Conservation (phyloP, 78 protist species). For the Bodo saltans region DNA sequence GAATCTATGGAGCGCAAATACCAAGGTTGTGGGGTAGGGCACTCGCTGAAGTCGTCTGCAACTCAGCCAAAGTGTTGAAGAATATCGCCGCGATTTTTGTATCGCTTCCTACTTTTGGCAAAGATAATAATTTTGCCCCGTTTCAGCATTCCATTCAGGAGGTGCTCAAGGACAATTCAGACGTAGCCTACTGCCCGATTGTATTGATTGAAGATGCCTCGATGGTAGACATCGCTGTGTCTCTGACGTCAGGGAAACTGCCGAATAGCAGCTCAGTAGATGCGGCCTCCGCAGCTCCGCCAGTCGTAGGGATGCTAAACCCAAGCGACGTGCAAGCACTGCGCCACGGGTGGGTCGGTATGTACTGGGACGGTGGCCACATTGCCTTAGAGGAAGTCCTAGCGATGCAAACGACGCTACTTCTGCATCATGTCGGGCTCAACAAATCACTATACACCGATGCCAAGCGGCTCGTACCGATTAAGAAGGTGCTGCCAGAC, state of each 20-base stretch:
- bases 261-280: no score
- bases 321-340: conserved; percentile 15
- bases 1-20: not conserved
- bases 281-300: not conserved
- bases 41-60: conserved; percentile 2
- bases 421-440: conserved; percentile 8
- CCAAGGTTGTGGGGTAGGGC: conserved; percentile 16
- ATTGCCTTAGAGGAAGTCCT: conserved; percentile 24
- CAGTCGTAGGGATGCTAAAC: not conserved
- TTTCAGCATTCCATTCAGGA: not conserved
- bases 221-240: conserved; percentile 10
- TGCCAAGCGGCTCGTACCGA: no score
- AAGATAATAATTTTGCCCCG: not conserved
- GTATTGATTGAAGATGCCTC: not conserved
- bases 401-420: conserved; percentile 23
- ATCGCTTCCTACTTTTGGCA: conserved; percentile 21
- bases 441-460: not conserved
- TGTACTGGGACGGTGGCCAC: conserved; percentile 38
- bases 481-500: no score
- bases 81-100: not conserved
- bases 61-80: not conserved
- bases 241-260: no score
- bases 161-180: not conserved
- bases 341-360: conserved; percentile 19
- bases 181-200: not conserved